Percentiles rank a stretch among this genome's conserved stretches.
Conservation (phyloP, 805 yeast species). For the Suhomyces kilbournensis region DNA sequence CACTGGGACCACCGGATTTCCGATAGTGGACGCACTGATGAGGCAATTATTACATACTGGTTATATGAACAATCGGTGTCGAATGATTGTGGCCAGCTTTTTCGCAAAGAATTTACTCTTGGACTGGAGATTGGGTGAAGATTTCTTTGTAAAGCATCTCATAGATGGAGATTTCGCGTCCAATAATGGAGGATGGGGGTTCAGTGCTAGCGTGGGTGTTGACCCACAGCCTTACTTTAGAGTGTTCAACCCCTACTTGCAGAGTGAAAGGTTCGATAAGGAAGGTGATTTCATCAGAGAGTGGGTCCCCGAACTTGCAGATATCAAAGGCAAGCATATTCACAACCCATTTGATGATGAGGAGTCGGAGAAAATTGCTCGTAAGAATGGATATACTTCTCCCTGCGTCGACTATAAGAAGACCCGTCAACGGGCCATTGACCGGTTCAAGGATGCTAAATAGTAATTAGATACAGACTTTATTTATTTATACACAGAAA, state of each 20-base stretch:
- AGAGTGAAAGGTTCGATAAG: conserved; percentile 48
- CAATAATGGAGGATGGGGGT: conserved; percentile 60
- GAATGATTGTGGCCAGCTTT: conserved; percentile 55
- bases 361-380: conserved; percentile 14
- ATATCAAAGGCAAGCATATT: conserved; percentile 25
- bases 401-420: conserved; percentile 45
- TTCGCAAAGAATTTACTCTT: conserved; percentile 47
- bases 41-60: conserved; percentile 50
- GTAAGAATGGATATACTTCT: conserved; percentile 35
- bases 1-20: conserved; percentile 52
- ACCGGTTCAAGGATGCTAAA: conserved; percentile 37
- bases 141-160: conserved; percentile 46
- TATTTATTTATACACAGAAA: background rate
- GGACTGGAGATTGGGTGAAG: conserved; percentile 57
- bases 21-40: conserved; percentile 60
- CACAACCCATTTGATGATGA: conserved; percentile 34
- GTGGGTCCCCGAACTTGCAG: conserved; percentile 50
- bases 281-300: conserved; percentile 43
- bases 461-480: background rate
- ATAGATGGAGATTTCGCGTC: conserved; percentile 54
- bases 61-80: conserved; percentile 50
- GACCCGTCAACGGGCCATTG: conserved; percentile 42
- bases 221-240: conserved; percentile 59
- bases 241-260: conserved; percentile 51
- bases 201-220: conserved; percentile 49